phyloP scores from a whole-genome alignment of 139 green algal genomes.

The Chlorella sp. region DNA sequence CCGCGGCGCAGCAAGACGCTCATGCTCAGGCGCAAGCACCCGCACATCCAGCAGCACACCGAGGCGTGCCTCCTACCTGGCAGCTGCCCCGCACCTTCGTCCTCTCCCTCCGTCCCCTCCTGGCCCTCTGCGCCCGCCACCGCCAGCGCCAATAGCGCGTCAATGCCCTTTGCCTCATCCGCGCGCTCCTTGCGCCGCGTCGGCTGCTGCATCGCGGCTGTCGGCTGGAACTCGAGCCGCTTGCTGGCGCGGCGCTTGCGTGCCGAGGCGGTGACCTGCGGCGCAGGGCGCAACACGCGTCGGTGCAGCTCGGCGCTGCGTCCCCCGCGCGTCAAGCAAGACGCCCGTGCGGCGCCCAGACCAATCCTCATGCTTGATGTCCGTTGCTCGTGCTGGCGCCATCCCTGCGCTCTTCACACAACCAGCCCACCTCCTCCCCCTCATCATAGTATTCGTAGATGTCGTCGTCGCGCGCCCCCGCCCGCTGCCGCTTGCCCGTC shows the following conservation, averaged over 20 bases:
- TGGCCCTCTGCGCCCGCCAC: slow-evolving; percentile 37
- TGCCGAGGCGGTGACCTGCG: slow-evolving; percentile 18
- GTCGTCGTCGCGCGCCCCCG: background rate
- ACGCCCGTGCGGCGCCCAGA: too few species aligned
- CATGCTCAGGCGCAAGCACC: background rate
- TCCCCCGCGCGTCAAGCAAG: too few species aligned
- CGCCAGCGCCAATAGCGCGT: slow-evolving; percentile 70
- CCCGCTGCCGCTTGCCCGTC: slow-evolving; percentile 9
- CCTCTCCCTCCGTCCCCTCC: background rate
- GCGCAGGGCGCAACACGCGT: too few species aligned
- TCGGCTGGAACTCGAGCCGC: slow-evolving; percentile 23
- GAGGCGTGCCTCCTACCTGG: too few species aligned
- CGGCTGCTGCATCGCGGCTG: too few species aligned
- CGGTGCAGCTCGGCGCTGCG: too few species aligned
- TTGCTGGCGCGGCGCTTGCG: slow-evolving; percentile 1
- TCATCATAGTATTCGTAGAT: slow-evolving; percentile 40
- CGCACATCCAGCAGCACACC: too few species aligned
- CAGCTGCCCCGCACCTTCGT: slow-evolving; percentile 6
- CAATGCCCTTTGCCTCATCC: slow-evolving; percentile 63
- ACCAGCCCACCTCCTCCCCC: background rate
- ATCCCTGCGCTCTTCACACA: too few species aligned
- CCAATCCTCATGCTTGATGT: too few species aligned
- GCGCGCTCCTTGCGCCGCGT: background rate
- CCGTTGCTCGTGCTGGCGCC: too few species aligned
- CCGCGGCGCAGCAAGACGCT: too few species aligned